phyloP scores from a whole-genome alignment of 2,329 filamentous ascomycete genomes.

The Colletotrichum scovillei region DNA sequence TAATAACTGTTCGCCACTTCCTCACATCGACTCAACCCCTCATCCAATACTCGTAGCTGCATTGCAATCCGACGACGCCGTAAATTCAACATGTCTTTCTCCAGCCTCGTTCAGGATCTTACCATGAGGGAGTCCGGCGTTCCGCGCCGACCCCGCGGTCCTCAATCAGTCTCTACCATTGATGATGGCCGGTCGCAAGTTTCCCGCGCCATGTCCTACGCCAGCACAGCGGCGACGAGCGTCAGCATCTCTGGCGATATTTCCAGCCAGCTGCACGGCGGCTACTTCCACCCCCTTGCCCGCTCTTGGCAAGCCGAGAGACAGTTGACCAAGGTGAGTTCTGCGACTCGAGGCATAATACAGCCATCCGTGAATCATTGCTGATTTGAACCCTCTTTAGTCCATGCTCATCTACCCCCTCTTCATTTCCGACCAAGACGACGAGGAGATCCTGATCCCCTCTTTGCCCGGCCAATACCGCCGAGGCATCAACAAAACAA shows the following conservation, averaged over 20 bases:
- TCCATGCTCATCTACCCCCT: constrained; percentile 99
- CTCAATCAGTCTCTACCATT: constrained; percentile 63
- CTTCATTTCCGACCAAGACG: constrained; percentile 93
- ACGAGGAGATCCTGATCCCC: constrained; percentile 90
- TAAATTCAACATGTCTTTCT: constrained; percentile 71
- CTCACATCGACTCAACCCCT: not conserved
- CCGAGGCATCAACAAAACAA: constrained; percentile 85
- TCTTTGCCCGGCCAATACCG: constrained; percentile 92
- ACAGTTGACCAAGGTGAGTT: constrained; percentile 82
- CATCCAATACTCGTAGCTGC: not conserved
- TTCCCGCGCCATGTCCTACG: constrained; percentile 73
- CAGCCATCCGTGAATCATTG: not conserved
- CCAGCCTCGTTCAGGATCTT: constrained; percentile 74
- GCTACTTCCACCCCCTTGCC: constrained; percentile 83
- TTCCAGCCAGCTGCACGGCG: constrained; percentile 84
- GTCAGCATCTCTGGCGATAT: constrained; percentile 81
- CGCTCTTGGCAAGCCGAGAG: constrained; percentile 86
- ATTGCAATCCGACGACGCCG: not conserved
- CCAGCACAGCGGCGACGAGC: constrained; percentile 74
- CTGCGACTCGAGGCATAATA: not conserved
- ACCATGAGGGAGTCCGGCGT: constrained; percentile 66
- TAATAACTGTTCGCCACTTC: constrained; percentile 2
- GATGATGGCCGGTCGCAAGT: constrained; percentile 71
- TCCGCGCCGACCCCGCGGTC: constrained; percentile 59
- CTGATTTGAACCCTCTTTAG: constrained; percentile 55